phyloP scores from a whole-genome alignment of 345 rosid genomes.

The Capsella bursapastoris region DNA sequence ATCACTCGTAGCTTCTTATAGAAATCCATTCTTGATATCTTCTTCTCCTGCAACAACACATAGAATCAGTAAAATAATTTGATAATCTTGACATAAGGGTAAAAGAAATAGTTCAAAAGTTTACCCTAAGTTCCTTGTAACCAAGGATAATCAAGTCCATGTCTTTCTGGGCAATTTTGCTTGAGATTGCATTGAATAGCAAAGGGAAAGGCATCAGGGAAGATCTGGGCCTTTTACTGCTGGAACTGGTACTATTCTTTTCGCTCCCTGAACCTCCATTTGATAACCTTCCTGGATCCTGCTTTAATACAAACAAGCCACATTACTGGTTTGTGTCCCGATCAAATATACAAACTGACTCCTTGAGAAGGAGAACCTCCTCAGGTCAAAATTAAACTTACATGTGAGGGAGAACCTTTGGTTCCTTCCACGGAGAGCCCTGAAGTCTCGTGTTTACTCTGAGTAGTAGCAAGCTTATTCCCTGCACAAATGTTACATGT shows the following conservation, averaged over 20 bases:
- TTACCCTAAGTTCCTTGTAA: slow-evolving; percentile 76
- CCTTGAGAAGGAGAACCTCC: background rate
- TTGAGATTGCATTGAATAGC: slow-evolving; percentile 80
- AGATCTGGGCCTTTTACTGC: slow-evolving; percentile 41
- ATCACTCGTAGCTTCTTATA: slow-evolving; percentile 59
- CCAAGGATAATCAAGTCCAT: slow-evolving; percentile 60
- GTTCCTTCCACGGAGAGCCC: slow-evolving; percentile 33
- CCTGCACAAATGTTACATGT: slow-evolving; percentile 27
- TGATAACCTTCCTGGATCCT: slow-evolving; percentile 24
- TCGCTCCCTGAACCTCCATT: slow-evolving; percentile 10
- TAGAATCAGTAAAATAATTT: background rate
- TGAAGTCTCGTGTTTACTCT: slow-evolving; percentile 22
- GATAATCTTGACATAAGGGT: slow-evolving; percentile 15
- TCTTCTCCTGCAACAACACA: slow-evolving; percentile 57
- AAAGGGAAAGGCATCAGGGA: slow-evolving; percentile 83
- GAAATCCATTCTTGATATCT: slow-evolving; percentile 60
- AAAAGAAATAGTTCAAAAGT: background rate
- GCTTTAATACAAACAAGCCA: slow-evolving; percentile 33
- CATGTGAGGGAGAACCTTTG: slow-evolving; percentile 22
- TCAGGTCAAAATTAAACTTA: slow-evolving; percentile 13
- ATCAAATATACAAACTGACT: slow-evolving; percentile 5
- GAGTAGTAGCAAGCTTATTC: slow-evolving; percentile 13
- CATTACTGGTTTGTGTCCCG: slow-evolving; percentile 3
- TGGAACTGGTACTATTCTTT: slow-evolving; percentile 31
- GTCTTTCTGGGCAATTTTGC: slow-evolving; percentile 54